Conservation (phyloP, 805 yeast species). For the Brettanomyces custersianus region DNA sequence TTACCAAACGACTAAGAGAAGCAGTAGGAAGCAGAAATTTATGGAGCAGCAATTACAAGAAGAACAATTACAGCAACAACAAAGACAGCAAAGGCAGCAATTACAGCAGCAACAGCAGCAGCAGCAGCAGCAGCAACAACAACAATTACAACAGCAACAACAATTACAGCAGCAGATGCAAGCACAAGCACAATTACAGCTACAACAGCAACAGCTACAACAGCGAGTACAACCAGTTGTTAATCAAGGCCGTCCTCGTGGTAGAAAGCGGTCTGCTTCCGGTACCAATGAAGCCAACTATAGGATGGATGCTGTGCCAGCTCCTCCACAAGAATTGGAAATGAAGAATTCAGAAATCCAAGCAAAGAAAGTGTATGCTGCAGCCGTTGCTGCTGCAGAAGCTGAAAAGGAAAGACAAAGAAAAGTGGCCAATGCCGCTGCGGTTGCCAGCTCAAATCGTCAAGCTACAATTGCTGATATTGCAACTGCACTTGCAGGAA, state of each 20-base stretch:
- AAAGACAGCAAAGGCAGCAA: background rate
- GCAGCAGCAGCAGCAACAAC: too few relatives aligned
- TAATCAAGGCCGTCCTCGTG: too few relatives aligned
- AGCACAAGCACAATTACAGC: background rate
- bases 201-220: background rate
- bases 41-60: background rate
- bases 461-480: conserved; percentile 4
- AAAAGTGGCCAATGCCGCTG: conserved; percentile 1
- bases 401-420: background rate
- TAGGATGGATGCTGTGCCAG: too few relatives aligned
- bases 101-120: background rate
- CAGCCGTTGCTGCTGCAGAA: too few relatives aligned
- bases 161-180: background rate
- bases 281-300: too few relatives aligned
- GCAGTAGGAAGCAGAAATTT: too few relatives aligned
- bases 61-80: background rate
- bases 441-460: background rate
- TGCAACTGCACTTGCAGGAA: conserved; percentile 3
- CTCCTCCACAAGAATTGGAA: too few relatives aligned
- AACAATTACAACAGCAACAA: conserved; percentile 14
- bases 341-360: too few relatives aligned
- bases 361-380: too few relatives aligned
- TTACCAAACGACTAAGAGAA: too few relatives aligned
- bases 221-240: too few relatives aligned
- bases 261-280: too few relatives aligned